Evolutionary conservation across 2,329 filamentous ascomycete genomes (phyloP).

Genomic region (Didymella arachidicola): DNA sequence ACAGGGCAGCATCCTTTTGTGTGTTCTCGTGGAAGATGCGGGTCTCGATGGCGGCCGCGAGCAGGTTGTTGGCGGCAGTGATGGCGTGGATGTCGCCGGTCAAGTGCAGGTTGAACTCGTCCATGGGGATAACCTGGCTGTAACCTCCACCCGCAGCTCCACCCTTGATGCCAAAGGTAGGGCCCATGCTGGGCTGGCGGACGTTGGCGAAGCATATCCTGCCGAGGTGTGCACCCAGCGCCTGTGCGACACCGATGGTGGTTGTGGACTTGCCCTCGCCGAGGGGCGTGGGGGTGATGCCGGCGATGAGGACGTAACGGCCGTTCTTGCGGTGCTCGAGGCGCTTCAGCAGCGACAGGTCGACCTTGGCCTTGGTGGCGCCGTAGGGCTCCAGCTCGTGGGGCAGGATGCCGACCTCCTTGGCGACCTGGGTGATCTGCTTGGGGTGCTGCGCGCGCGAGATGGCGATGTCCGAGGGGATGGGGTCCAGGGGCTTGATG

Average conservation of each 20-base stretch:
- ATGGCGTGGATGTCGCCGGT: constrained; percentile 99
- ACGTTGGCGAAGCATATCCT: constrained; percentile 95
- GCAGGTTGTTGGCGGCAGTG: constrained; percentile 93
- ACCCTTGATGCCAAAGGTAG: constrained; percentile 98
- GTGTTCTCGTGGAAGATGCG: constrained; percentile 98
- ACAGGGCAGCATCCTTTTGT: constrained; percentile 88
- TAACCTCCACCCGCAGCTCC: constrained; percentile 97
- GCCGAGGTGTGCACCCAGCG: constrained; percentile 85
- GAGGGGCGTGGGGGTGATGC: constrained; percentile 94
- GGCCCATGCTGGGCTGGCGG: constrained; percentile 93
- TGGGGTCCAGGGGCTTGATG: constrained; percentile 77
- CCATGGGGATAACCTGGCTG: constrained; percentile 99
- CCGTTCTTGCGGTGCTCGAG: constrained; percentile 88
- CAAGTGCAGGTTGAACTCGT: constrained; percentile 97
- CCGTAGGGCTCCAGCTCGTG: constrained; percentile 95
- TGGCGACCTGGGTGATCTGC: constrained; percentile 81
- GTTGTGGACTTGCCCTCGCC: constrained; percentile 99
- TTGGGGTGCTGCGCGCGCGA: constrained; percentile 92
- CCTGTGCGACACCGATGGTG: constrained; percentile 93
- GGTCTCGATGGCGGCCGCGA: constrained; percentile 95
- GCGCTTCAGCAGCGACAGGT: constrained; percentile 80
- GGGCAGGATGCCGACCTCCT: constrained; percentile 85
- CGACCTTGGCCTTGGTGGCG: constrained; percentile 94
- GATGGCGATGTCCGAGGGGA: constrained; percentile 95
- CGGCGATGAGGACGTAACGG: constrained; percentile 89